Conservation (phyloP, 495 filamentous ascomycete species). For the Aspergillus bertholletiae region DNA sequence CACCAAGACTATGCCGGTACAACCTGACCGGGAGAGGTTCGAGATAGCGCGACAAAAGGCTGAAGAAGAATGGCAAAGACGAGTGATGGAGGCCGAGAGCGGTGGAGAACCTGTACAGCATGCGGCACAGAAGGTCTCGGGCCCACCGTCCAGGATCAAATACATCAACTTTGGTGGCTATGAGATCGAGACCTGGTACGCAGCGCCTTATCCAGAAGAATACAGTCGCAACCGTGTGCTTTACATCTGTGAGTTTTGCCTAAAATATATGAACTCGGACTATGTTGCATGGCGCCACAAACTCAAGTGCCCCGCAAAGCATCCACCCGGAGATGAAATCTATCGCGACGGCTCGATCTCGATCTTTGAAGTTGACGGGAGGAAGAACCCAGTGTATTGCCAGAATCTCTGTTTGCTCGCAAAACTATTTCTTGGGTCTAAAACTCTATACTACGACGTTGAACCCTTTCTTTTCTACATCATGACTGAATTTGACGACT, state of each 20-base stretch:
- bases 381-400: conserved; percentile 96
- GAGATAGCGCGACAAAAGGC: conserved; percentile 83
- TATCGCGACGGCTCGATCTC: conserved; percentile 92
- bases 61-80: conserved; percentile 83
- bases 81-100: conserved; percentile 45
- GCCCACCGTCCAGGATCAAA: conserved; percentile 91
- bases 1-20: conserved; percentile 75
- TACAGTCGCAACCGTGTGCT: conserved; percentile 93
- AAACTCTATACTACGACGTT: conserved; percentile 97
- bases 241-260: conserved; percentile 97
- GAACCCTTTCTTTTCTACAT: conserved; percentile 99
- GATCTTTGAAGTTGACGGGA: conserved; percentile 94
- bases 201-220: conserved; percentile 97
- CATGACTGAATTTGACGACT: conserved; percentile 91
- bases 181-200: conserved; percentile 99
- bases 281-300: conserved; percentile 98
- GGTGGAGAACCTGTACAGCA: conserved; percentile 46
- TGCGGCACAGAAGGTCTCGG: conserved; percentile 66
- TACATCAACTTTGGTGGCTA: conserved; percentile 96
- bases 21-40: conserved; percentile 76
- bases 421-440: conserved; percentile 94
- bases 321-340: conserved; percentile 95
- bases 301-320: conserved; percentile 93
- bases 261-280: conserved; percentile 99
- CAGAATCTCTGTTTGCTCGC: conserved; percentile 95